Evolutionary conservation across 2,329 filamentous ascomycete genomes (phyloP).

Genomic region (Botrytis cinerea): DNA sequence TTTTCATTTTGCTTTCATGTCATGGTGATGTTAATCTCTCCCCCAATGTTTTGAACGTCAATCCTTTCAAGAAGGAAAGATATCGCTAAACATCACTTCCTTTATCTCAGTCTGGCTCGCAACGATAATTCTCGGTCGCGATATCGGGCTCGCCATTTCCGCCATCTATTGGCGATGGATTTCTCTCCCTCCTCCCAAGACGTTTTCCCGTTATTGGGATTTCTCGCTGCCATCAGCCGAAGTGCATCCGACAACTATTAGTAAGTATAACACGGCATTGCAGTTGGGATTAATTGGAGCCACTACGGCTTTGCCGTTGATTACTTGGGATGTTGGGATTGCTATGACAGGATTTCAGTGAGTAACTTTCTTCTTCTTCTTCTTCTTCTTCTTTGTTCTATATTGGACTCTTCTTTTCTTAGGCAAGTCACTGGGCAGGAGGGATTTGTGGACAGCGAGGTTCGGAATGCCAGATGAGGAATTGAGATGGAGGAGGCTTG

Average conservation of each 20-base stretch:
- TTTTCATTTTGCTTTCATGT: background rate
- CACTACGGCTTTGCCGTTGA: constrained; percentile 76
- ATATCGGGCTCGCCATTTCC: constrained; percentile 77
- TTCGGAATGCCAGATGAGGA: background rate
- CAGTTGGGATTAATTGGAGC: constrained; percentile 85
- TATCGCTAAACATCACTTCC: background rate
- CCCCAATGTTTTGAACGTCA: background rate
- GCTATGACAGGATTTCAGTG: constrained; percentile 65
- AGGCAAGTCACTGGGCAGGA: background rate
- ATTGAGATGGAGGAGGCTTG: background rate
- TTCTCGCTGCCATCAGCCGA: constrained; percentile 88
- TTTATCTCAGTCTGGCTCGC: constrained; percentile 72
- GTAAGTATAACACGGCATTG: constrained; percentile 91
- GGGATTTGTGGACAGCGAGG: background rate
- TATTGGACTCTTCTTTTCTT: background rate
- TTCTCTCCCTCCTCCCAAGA: constrained; percentile 89
- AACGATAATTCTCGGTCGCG: constrained; percentile 84
- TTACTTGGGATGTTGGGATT: constrained; percentile 58
- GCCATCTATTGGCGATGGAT: constrained; percentile 97
- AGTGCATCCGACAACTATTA: constrained; percentile 79
- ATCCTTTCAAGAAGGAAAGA: background rate
- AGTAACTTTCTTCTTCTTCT: constrained; percentile 43
- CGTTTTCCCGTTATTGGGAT: constrained; percentile 92
- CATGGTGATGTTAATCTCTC: background rate
- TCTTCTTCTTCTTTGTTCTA: background rate